Percentiles rank a stretch among this genome's conserved stretches.
These are phyloP conservation scores for Populus hybrid DNA, from an alignment of 441 rosid species.

Conservation along the genomic window DNA sequence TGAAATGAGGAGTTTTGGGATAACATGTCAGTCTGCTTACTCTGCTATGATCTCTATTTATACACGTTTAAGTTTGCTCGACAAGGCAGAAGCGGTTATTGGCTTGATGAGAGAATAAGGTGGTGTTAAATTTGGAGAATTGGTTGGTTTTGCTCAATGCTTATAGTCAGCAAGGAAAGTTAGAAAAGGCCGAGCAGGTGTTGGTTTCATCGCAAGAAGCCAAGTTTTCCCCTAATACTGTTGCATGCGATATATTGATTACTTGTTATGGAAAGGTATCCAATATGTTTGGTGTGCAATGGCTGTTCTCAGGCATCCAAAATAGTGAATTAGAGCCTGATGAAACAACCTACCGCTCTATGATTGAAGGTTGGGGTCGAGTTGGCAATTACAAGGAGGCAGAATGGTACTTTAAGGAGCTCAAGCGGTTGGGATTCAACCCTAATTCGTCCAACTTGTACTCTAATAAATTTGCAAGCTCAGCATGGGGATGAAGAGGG, in stretches of 20 bases:
- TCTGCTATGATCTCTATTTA: conserved; percentile 84
- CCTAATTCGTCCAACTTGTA: conserved; percentile 79
- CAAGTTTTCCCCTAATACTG: conserved; percentile 43
- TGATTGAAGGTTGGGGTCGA: conserved; percentile 96
- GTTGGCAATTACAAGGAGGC: conserved; percentile 49
- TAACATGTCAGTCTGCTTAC: conserved; percentile 78
- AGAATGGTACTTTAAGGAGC: conserved; percentile 52
- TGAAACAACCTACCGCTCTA: conserved; percentile 79
- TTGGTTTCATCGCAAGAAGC: conserved; percentile 50
- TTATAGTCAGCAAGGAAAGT: conserved; percentile 60
- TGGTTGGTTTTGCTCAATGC: conserved; percentile 86
- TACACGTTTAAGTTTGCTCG: conserved; percentile 64
- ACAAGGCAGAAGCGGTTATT: conserved; percentile 72
- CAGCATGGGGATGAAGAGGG: conserved; percentile 63
- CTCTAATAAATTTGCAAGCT: conserved; percentile 70
- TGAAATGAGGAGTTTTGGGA: conserved; percentile 56
- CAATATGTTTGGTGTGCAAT: conserved; percentile 59
- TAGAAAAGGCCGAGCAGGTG: conserved; percentile 59
- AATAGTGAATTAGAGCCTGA: conserved; percentile 61
- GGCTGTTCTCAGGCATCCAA: conserved; percentile 38
- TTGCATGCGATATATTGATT: conserved; percentile 70
- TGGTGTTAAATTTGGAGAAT: conserved; percentile 57
- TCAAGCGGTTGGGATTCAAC: conserved; percentile 57
- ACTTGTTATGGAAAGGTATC: conserved; percentile 60
- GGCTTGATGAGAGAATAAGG: conserved; percentile 46